Conservation (phyloP, 2,329 filamentous ascomycete species). For the Hymenoscyphus occultus region DNA sequence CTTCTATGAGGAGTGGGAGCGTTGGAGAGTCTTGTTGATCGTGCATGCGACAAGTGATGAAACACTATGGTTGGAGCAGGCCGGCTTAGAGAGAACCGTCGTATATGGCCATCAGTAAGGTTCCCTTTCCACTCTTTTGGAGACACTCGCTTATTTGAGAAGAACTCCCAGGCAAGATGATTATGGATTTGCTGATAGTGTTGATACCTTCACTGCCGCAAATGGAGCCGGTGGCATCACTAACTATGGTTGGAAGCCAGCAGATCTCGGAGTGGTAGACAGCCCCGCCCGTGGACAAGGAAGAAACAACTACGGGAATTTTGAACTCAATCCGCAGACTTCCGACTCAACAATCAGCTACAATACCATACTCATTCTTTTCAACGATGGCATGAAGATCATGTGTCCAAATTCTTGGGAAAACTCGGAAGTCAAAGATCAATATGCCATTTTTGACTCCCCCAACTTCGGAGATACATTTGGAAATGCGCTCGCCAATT, state of each 20-base stretch:
- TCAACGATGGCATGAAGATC: constrained; percentile 20
- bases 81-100: constrained; percentile 16
- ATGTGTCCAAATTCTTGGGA: constrained; percentile 24
- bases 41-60: constrained; percentile 19
- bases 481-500: constrained; percentile 17
- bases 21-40: constrained; percentile 20
- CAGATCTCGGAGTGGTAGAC: constrained; percentile 14
- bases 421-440: constrained; percentile 15
- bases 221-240: constrained; percentile 21
- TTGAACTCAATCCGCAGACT: constrained; percentile 20
- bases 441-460: constrained; percentile 21
- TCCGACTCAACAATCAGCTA: constrained; percentile 13
- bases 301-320: constrained; percentile 20
- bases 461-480: constrained; percentile 19
- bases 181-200: constrained; percentile 16
- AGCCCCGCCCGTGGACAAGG: constrained; percentile 14
- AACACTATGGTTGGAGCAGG: constrained; percentile 18
- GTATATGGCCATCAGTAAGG: constrained; percentile 20
- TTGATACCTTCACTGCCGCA: constrained; percentile 19
- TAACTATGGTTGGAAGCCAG: constrained; percentile 18
- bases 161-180: constrained; percentile 19
- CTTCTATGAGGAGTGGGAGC: constrained; percentile 21
- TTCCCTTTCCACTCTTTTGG: not conserved
- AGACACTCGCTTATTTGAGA: not conserved
- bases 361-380: constrained; percentile 14